phyloP scores from a whole-genome alignment of 2,329 filamentous ascomycete genomes.

The Sarocladiaceae sp. region DNA sequence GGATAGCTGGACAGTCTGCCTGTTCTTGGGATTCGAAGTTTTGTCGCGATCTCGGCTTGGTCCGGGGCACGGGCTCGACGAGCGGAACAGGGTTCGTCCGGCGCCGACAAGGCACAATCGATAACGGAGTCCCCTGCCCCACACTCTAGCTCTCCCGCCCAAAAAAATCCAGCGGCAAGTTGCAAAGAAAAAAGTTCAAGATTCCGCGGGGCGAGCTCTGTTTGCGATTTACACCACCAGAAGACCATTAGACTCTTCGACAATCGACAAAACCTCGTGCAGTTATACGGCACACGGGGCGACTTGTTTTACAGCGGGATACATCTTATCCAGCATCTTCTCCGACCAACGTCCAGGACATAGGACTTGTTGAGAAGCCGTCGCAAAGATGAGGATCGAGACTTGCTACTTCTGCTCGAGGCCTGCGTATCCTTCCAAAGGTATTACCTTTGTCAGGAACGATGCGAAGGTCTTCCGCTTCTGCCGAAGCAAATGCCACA shows the following conservation, averaged over 20 bases:
- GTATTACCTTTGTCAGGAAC: slow-evolving; percentile 48
- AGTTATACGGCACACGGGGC: no score
- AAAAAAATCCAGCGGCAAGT: slow-evolving; percentile 8
- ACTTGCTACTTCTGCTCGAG: slow-evolving; percentile 43
- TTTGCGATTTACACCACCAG: neutral
- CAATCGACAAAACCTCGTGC: no score
- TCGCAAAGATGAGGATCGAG: slow-evolving; percentile 31
- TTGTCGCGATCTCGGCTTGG: slow-evolving; percentile 8
- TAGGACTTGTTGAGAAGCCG: neutral
- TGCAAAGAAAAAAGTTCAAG: slow-evolving; percentile 7
- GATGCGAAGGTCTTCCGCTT: slow-evolving; percentile 50
- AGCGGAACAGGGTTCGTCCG: neutral
- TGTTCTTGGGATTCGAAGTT: neutral
- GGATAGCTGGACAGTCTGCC: neutral
- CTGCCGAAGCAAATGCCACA: slow-evolving; percentile 52
- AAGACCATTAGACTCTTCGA: slow-evolving; percentile 16
- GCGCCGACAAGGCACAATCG: neutral
- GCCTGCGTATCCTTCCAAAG: slow-evolving; percentile 52
- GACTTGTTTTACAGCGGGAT: no score
- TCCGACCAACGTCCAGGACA: neutral
- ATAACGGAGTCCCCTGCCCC: slow-evolving; percentile 7
- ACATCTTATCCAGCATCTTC: no score
- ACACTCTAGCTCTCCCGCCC: slow-evolving; percentile 4
- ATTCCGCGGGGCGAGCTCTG: slow-evolving; percentile 6
- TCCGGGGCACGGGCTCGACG: neutral